Evolutionary conservation across 2,329 filamentous ascomycete genomes (phyloP).

Genomic region (Pseudogymnoascus sp.): DNA sequence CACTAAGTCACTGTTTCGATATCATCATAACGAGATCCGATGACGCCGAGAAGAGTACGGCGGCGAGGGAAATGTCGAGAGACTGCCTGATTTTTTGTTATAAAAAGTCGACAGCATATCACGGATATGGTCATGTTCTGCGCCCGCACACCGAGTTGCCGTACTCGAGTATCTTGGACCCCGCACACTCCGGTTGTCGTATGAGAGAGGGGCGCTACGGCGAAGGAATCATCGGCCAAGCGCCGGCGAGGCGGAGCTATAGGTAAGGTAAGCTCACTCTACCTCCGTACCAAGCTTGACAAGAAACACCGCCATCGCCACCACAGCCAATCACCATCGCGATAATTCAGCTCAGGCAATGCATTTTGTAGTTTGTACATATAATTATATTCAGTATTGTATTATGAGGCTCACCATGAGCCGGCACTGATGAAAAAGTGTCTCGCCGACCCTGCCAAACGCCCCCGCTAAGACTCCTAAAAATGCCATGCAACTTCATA

Average conservation of each 20-base stretch:
- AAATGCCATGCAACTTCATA: not conserved
- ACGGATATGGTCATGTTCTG: not conserved
- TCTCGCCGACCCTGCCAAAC: not conserved
- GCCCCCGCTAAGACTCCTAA: conserved; percentile 4
- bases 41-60: not conserved
- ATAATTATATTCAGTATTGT: conserved; percentile 9
- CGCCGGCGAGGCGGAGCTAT: conserved; percentile 1
- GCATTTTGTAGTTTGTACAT: not conserved
- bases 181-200: not conserved
- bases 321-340: not conserved
- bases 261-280: not conserved
- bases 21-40: not conserved
- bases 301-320: not conserved
- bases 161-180: not conserved
- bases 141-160: not conserved
- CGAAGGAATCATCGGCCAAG: conserved; percentile 9
- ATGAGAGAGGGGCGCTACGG: not conserved
- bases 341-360: not conserved
- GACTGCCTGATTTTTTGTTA: not conserved
- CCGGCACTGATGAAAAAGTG: not conserved
- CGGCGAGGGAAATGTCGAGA: not conserved
- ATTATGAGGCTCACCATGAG: conserved; percentile 1
- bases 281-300: not conserved
- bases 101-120: not conserved
- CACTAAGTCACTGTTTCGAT: conserved; percentile 5